phyloP scores from a whole-genome alignment of 2,329 filamentous ascomycete species.

The Scedosporium apiospermum region DNA sequence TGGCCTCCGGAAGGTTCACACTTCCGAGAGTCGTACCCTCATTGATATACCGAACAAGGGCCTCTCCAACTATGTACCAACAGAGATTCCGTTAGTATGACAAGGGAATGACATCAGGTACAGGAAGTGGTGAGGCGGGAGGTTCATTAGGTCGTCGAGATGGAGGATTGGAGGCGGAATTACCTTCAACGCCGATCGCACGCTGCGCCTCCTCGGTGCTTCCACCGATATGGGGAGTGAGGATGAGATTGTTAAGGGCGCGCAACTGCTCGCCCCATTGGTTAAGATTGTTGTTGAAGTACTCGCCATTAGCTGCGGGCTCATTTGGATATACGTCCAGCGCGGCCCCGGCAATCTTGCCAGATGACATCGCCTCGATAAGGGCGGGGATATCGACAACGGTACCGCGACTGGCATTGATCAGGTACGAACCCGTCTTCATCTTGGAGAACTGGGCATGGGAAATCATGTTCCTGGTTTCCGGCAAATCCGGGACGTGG shows the following conservation, averaged over 20 bases:
- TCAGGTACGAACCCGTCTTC: slow-evolving; percentile 87
- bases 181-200: slow-evolving; percentile 83
- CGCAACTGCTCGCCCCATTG: slow-evolving; percentile 78
- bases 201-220: slow-evolving; percentile 96
- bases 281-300: slow-evolving; percentile 82
- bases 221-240: slow-evolving; percentile 94
- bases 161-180: neutral
- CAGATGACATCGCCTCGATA: slow-evolving; percentile 74
- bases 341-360: slow-evolving; percentile 88
- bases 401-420: slow-evolving; percentile 90
- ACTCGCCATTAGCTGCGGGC: slow-evolving; percentile 87
- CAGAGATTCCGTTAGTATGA: slow-evolving; percentile 9
- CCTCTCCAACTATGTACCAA: slow-evolving; percentile 57
- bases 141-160: neutral
- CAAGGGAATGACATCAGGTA: neutral
- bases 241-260: slow-evolving; percentile 79
- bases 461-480: slow-evolving; percentile 92
- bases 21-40: slow-evolving; percentile 84
- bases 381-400: slow-evolving; percentile 92
- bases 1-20: slow-evolving; percentile 95
- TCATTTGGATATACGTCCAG: slow-evolving; percentile 94
- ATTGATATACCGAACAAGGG: slow-evolving; percentile 90
- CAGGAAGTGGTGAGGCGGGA: neutral
- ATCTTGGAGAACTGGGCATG: slow-evolving; percentile 70
- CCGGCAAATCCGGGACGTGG: slow-evolving; percentile 86